phyloP scores from a whole-genome alignment of 2,329 filamentous ascomycete species.

The Nemania sp. region DNA sequence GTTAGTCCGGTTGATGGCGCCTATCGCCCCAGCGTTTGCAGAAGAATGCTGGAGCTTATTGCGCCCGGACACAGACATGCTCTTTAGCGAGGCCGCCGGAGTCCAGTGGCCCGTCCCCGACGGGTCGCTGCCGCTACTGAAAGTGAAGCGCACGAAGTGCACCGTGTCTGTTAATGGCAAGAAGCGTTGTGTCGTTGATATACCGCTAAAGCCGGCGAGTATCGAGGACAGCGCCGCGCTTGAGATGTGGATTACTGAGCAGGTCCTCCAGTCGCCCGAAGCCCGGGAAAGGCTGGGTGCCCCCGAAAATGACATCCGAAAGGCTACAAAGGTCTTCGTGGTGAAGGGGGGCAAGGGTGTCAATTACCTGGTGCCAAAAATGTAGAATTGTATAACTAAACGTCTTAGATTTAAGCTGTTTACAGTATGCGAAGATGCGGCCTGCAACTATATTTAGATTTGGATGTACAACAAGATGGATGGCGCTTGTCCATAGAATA shows the following conservation, averaged over 20 bases:
- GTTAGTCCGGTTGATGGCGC: constrained; percentile 79
- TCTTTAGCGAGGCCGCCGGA: constrained; percentile 56
- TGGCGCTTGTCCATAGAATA: constrained; percentile 12
- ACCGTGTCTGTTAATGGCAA: constrained; percentile 87
- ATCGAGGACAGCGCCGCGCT: constrained; percentile 55
- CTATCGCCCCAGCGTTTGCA: constrained; percentile 82
- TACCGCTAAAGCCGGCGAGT: constrained; percentile 64
- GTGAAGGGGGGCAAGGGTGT: constrained; percentile 72
- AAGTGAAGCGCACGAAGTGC: constrained; percentile 64
- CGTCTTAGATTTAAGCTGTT: too few relatives aligned
- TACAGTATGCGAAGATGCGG: background rate
- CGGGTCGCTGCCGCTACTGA: constrained; percentile 62
- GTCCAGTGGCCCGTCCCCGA: constrained; percentile 71
- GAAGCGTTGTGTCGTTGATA: constrained; percentile 73
- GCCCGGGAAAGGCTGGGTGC: constrained; percentile 68
- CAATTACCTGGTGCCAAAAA: constrained; percentile 71
- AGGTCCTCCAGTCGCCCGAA: constrained; percentile 71
- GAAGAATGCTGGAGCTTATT: constrained; percentile 83
- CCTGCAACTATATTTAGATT: constrained; percentile 27
- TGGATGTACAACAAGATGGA: constrained; percentile 13
- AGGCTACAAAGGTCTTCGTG: constrained; percentile 53
- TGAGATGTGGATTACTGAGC: constrained; percentile 69
- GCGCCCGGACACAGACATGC: constrained; percentile 53
- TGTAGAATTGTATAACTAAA: constrained; percentile 12
- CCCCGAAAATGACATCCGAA: constrained; percentile 57